A percentile compares a stretch with the other conserved stretches of the same genome.
These are phyloP conservation scores for Spiromastix sp. DNA, from an alignment of 2,329 filamentous ascomycete genomes.

Conservation along the genomic window DNA sequence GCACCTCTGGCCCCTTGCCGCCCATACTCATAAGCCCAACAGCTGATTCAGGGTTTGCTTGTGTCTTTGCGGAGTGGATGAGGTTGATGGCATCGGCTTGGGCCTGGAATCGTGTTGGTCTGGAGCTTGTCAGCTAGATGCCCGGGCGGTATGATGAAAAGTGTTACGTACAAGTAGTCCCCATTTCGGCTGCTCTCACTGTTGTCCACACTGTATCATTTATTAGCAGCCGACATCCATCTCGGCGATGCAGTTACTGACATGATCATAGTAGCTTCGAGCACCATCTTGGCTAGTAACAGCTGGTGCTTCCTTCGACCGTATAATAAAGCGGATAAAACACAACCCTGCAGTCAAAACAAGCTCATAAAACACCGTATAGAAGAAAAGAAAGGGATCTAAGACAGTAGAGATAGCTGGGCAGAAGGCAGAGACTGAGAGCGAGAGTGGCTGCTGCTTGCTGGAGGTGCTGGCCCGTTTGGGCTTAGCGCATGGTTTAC, in stretches of 20 bases:
- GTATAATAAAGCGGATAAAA: background rate
- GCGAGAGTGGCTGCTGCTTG: background rate
- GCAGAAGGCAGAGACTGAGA: constrained; percentile 1
- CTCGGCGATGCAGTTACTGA: constrained; percentile 18
- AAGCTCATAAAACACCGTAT: no score
- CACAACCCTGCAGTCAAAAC: no score
- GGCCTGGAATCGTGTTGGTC: constrained; percentile 89
- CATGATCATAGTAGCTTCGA: constrained; percentile 99
- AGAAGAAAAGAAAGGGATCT: background rate
- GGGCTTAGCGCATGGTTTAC: background rate
- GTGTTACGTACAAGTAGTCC: constrained; percentile 55
- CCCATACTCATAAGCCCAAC: constrained; percentile 99
- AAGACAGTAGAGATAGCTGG: no score
- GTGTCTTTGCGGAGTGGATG: constrained; percentile 90
- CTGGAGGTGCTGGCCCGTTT: background rate
- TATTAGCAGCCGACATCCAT: constrained; percentile 14
- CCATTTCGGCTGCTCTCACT: constrained; percentile 97
- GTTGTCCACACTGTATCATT: constrained; percentile 67
- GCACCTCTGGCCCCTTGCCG: constrained; percentile 90
- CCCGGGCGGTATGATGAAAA: no score
- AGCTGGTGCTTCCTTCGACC: background rate
- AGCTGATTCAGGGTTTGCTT: constrained; percentile 90
- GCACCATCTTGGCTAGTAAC: constrained; percentile 65
- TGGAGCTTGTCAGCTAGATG: constrained; percentile 21
- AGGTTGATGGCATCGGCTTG: constrained; percentile 92